Percentiles rank a stretch among this genome's conserved stretches.
Conservation (phyloP, 805 yeast species). For the Myxozyma kluyveri region DNA sequence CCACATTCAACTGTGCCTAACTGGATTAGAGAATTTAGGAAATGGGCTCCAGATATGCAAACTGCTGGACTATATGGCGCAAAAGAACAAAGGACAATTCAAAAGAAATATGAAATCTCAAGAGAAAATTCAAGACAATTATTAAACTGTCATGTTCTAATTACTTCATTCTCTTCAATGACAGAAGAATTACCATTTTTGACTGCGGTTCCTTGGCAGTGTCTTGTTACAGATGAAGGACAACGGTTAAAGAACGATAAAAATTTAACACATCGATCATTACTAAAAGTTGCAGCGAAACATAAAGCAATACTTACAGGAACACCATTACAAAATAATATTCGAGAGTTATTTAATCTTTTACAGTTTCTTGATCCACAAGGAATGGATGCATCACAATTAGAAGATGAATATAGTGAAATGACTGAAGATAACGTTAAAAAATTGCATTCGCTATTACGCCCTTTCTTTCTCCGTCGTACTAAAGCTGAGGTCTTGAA, state of each 20-base stretch:
- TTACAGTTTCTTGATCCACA: slow-evolving; percentile 78
- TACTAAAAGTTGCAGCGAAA: slow-evolving; percentile 64
- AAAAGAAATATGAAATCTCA: slow-evolving; percentile 39
- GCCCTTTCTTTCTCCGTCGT: slow-evolving; percentile 82
- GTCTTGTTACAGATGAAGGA: slow-evolving; percentile 88
- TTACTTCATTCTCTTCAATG: slow-evolving; percentile 81
- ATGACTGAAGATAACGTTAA: slow-evolving; percentile 76
- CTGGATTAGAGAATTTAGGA: slow-evolving; percentile 91
- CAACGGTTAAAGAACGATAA: slow-evolving; percentile 73
- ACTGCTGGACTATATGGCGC: slow-evolving; percentile 79
- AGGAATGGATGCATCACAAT: slow-evolving; percentile 76
- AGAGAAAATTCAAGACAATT: slow-evolving; percentile 3
- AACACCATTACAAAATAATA: slow-evolving; percentile 89
- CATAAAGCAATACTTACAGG: slow-evolving; percentile 79
- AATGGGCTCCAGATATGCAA: slow-evolving; percentile 96
- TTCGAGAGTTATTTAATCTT: slow-evolving; percentile 84
- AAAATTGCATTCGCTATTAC: slow-evolving; percentile 72
- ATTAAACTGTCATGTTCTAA: slow-evolving; percentile 51
- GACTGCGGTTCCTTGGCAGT: slow-evolving; percentile 62
- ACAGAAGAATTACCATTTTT: slow-evolving; percentile 63
- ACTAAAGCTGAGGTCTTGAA: slow-evolving; percentile 74
- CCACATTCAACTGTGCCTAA: slow-evolving; percentile 95
- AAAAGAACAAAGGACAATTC: slow-evolving; percentile 51
- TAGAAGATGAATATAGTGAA: slow-evolving; percentile 86
- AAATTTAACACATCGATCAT: slow-evolving; percentile 3